Percentiles rank a stretch among this genome's conserved stretches.
Conservation (phyloP, 1,284 basidiomycete genomes). For the Marasmius fiardii region DNA sequence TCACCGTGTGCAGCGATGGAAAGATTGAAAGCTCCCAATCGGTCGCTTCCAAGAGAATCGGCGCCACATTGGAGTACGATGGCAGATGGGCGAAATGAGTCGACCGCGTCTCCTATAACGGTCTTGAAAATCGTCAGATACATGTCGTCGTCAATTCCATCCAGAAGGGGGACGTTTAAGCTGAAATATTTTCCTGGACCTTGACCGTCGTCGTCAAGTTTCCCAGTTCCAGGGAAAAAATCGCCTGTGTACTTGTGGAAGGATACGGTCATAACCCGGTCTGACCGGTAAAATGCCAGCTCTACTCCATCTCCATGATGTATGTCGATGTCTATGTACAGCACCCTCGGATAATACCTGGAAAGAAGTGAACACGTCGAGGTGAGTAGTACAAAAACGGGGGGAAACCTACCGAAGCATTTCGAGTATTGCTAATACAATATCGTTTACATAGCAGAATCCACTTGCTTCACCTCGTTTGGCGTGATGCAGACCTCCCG, state of each 20-base stretch:
- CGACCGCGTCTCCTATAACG: slow-evolving; percentile 92
- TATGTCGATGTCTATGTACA: slow-evolving; percentile 97
- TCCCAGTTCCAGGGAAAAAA: slow-evolving; percentile 97
- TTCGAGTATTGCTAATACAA: slow-evolving; percentile 92
- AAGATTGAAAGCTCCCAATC: slow-evolving; percentile 96
- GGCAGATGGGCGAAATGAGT: slow-evolving; percentile 83
- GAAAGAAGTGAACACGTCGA: neutral
- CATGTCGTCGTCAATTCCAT: slow-evolving; percentile 97
- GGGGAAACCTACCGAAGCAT: slow-evolving; percentile 80
- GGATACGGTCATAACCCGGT: slow-evolving; percentile 97
- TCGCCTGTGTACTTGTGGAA: slow-evolving; percentile 99
- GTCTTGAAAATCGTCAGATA: slow-evolving; percentile 95
- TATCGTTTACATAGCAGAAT: slow-evolving; percentile 96
- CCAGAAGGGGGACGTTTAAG: slow-evolving; percentile 92
- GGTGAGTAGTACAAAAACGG: too few relatives aligned
- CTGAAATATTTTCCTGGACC: slow-evolving; percentile 92
- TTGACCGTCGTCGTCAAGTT: slow-evolving; percentile 87
- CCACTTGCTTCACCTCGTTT: slow-evolving; percentile 96
- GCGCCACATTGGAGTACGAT: slow-evolving; percentile 99
- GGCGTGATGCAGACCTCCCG: slow-evolving; percentile 92
- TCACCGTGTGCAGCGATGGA: slow-evolving; percentile 99
- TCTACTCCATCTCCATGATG: slow-evolving; percentile 98
- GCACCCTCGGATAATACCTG: slow-evolving; percentile 86
- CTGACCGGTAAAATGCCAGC: slow-evolving; percentile 96
- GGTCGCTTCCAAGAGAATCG: slow-evolving; percentile 92